Evolutionary conservation across 2,329 filamentous ascomycete species (phyloP).

Genomic region (Arthrobotrys sinensis): DNA sequence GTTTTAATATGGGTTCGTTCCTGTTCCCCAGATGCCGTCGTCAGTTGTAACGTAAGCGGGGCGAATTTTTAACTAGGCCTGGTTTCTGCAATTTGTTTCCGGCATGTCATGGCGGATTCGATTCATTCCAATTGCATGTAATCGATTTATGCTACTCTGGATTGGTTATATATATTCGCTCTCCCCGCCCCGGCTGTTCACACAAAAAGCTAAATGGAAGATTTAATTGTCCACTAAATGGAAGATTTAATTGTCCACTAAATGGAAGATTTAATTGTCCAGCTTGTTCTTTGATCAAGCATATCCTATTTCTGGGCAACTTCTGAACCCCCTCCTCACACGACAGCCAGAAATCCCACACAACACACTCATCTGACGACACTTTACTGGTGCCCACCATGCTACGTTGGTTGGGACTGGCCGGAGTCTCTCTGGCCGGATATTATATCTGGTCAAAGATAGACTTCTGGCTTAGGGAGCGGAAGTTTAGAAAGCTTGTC

Average conservation of each 20-base stretch:
- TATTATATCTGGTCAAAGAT: slow-evolving; percentile 46
- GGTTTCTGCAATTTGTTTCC: slow-evolving; percentile 49
- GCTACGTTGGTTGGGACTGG: slow-evolving; percentile 49
- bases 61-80: slow-evolving; percentile 34
- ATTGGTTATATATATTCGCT: slow-evolving; percentile 41
- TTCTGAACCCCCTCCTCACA: background rate
- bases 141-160: background rate
- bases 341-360: slow-evolving; percentile 21
- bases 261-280: too few species aligned
- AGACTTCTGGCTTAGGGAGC: slow-evolving; percentile 41
- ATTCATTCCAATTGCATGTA: slow-evolving; percentile 9
- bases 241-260: background rate
- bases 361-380: slow-evolving; percentile 20
- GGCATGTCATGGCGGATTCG: slow-evolving; percentile 18
- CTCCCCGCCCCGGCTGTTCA: slow-evolving; percentile 1
- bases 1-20: background rate
- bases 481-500: slow-evolving; percentile 42
- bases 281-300: background rate
- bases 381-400: slow-evolving; percentile 30
- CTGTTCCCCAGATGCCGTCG: slow-evolving; percentile 25
- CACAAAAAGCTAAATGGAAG: background rate
- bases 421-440: slow-evolving; percentile 41
- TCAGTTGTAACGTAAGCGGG: slow-evolving; percentile 39
- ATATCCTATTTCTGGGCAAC: background rate
- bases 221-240: slow-evolving; percentile 3